Conservation (phyloP, 768 basidiomycete genomes). For the Megacollybia marginata region DNA sequence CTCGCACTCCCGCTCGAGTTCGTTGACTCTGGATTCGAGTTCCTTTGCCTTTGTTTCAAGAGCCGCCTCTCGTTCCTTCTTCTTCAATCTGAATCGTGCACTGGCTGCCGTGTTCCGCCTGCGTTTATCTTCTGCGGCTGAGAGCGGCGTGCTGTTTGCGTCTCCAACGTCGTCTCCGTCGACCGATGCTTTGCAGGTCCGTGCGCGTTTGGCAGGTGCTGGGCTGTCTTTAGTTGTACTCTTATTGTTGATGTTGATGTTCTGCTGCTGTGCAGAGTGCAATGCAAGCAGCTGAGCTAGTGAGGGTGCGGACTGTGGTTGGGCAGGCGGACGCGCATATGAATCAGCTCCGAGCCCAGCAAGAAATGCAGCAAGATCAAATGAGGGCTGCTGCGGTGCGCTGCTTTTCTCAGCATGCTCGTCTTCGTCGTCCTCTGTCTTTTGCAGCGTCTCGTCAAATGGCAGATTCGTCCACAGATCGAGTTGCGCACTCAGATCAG, state of each 20-base stretch:
- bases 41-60: slow-evolving; percentile 82
- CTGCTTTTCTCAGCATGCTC: slow-evolving; percentile 33
- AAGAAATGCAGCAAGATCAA: slow-evolving; percentile 33
- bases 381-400: slow-evolving; percentile 18
- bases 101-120: slow-evolving; percentile 89
- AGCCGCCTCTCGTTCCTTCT: slow-evolving; percentile 91
- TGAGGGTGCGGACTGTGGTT: slow-evolving; percentile 37
- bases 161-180: slow-evolving; percentile 23
- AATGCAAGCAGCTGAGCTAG: slow-evolving; percentile 66
- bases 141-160: slow-evolving; percentile 21
- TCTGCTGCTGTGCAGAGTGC: neutral
- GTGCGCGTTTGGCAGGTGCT: slow-evolving; percentile 44
- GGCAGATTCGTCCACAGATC: slow-evolving; percentile 80
- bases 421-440: slow-evolving; percentile 17
- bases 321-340: slow-evolving; percentile 21
- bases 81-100: slow-evolving; percentile 90
- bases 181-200: slow-evolving; percentile 45
- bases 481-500: slow-evolving; percentile 71
- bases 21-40: slow-evolving; percentile 67
- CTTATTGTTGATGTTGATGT: neutral
- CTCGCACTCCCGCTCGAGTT: slow-evolving; percentile 90
- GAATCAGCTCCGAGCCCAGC: slow-evolving; percentile 36
- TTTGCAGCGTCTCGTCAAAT: slow-evolving; percentile 70
- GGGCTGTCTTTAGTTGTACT: slow-evolving; percentile 8
- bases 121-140: slow-evolving; percentile 82